These are phyloP conservation scores for Epithele typhae DNA, from an alignment of 768 basidiomycete species.

Conservation along the genomic window DNA sequence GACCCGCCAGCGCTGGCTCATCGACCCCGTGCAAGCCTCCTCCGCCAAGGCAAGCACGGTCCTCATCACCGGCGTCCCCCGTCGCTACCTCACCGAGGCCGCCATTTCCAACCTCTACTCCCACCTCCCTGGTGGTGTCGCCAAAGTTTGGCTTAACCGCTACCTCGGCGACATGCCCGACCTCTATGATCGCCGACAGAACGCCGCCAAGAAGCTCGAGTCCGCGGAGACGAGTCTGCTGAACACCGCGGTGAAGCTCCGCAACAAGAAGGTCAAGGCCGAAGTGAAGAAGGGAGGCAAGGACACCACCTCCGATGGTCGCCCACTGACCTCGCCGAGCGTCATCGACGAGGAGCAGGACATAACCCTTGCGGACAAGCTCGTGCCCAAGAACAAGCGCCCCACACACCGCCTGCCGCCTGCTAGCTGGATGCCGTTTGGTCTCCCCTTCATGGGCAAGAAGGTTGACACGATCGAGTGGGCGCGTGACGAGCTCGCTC, in stretches of 20 bases:
- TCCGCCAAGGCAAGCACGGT: constrained; percentile 88
- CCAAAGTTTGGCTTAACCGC: constrained; percentile 88
- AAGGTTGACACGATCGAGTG: constrained; percentile 95
- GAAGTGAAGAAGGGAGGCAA: constrained; percentile 31
- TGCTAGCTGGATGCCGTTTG: constrained; percentile 47
- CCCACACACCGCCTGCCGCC: constrained; percentile 71
- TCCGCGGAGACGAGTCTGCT: constrained; percentile 78
- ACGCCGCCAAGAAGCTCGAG: constrained; percentile 78
- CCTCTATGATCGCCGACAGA: constrained; percentile 69
- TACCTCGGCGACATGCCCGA: constrained; percentile 86
- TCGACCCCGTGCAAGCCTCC: constrained; percentile 65
- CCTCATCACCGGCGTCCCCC: constrained; percentile 85
- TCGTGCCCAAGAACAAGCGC: constrained; percentile 68
- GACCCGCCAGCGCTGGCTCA: constrained; percentile 78
- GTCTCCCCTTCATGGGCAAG: constrained; percentile 66
- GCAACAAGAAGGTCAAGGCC: constrained; percentile 49
- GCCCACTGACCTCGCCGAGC: constrained; percentile 22
- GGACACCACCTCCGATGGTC: constrained; percentile 17
- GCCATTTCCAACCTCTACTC: constrained; percentile 67
- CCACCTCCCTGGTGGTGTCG: constrained; percentile 87
- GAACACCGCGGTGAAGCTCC: constrained; percentile 70
- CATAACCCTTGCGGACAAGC: constrained; percentile 27
- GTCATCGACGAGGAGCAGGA: constrained; percentile 26
- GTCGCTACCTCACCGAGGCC: constrained; percentile 66
- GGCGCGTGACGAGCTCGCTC: constrained; percentile 69